phyloP scores from a whole-genome alignment of 352 stramenopile genomes.

The Globisporangium barbulae region DNA sequence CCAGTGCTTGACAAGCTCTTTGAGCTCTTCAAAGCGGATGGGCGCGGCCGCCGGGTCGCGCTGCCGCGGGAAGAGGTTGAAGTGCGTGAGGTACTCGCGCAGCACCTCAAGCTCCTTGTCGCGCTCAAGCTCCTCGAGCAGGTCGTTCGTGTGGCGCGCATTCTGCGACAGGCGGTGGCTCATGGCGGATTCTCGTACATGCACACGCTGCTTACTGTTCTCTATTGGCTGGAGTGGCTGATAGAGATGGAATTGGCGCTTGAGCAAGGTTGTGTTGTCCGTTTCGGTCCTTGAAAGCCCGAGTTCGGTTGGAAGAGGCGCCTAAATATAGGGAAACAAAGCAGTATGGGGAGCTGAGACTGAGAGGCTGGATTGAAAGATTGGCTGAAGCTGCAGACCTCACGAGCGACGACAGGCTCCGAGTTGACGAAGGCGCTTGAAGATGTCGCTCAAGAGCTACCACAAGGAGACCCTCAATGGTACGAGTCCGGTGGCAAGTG shows the following conservation, averaged over 20 bases:
- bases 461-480: conserved; percentile 76
- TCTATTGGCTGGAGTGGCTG: not conserved
- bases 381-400: not conserved
- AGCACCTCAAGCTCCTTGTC: conserved; percentile 87
- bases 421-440: not conserved
- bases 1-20: conserved; percentile 88
- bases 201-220: not conserved
- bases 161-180: conserved; percentile 82
- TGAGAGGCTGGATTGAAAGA: not conserved
- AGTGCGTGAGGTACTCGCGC: conserved; percentile 77
- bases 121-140: conserved; percentile 82
- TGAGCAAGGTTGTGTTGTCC: not conserved
- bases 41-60: conserved; percentile 67
- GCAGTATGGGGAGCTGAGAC: not conserved
- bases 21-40: conserved; percentile 90
- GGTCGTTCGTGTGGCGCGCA: conserved; percentile 73
- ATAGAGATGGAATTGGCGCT: not conserved
- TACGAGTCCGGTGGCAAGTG: conserved; percentile 5
- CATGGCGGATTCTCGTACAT: conserved; percentile 31
- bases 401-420: conserved; percentile 2
- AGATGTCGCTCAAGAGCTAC: conserved; percentile 79
- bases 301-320: not conserved
- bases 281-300: not conserved
- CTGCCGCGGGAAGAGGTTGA: conserved; percentile 73
- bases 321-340: conserved; percentile 5